Evolutionary conservation across 1,139 yeast species (phyloP).

Genomic region (Suhomyces chickasaworum): DNA sequence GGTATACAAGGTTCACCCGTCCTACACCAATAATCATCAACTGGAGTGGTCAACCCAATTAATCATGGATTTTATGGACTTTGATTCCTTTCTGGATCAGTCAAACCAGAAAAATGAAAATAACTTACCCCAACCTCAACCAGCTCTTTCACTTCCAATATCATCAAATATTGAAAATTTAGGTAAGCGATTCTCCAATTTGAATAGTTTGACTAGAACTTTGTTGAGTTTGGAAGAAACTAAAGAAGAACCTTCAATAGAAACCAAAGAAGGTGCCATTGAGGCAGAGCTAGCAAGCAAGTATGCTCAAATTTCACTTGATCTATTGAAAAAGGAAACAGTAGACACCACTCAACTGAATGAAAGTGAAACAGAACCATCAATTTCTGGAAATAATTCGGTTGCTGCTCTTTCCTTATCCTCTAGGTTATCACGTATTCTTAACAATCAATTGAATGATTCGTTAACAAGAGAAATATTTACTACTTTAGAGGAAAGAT

Average conservation of each 20-base stretch:
- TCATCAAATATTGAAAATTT: conserved; percentile 43
- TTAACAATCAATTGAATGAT: conserved; percentile 53
- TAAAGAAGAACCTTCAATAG: conserved; percentile 2
- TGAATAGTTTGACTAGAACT: conserved; percentile 36
- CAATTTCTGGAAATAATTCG: background rate
- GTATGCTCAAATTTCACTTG: conserved; percentile 21
- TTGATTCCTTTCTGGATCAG: conserved; percentile 34
- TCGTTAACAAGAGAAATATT: conserved; percentile 51
- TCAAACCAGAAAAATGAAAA: conserved; percentile 11
- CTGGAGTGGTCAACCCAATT: background rate
- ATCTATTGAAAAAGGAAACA: conserved; percentile 14
- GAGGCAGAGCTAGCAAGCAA: conserved; percentile 21
- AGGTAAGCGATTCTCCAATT: conserved; percentile 38
- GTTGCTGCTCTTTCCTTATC: conserved; percentile 33
- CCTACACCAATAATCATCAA: background rate
- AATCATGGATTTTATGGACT: conserved; percentile 48
- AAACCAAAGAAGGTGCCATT: background rate
- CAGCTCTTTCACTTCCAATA: conserved; percentile 47
- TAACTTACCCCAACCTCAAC: conserved; percentile 46
- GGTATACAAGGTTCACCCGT: background rate
- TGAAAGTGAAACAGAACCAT: background rate
- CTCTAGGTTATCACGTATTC: conserved; percentile 51
- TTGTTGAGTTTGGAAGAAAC: conserved; percentile 26
- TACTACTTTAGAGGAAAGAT: conserved; percentile 45
- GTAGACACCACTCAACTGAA: background rate